Base-by-base conservation (phyloP, 75 land plant species). In the Pinus tabuliformis region DNA sequence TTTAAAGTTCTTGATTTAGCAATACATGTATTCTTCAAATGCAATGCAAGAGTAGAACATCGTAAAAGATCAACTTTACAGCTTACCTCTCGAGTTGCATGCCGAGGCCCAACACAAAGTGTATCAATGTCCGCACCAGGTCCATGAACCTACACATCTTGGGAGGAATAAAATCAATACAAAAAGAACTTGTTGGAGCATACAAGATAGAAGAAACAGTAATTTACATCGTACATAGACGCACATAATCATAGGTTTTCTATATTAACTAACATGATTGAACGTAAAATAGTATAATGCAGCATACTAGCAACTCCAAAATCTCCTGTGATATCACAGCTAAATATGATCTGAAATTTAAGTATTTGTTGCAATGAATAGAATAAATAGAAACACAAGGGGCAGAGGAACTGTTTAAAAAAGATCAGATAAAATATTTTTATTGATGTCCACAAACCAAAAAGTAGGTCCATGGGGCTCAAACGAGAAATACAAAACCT, bases 71-170 rank as follows among this genome's bases (percentile, higher is more conserved):
- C 49, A 68, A 68, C 71, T 18, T 68, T 42, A 45, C n/a, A 21
- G 71, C 84, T 62, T 75, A 94, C 98, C 81, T 96, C 97, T 80
- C 99, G 80, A 28, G 90, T 87, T 39, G 94, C 99, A 86, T 96
- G 91, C 16, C 88, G 84, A 63, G 99, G 99, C 22, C 99, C 99
- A 72, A 96, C 97, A 77, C 97, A 96, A 56, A 96, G 88, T 36
- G 99, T 93, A 70, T 96, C 97, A 63, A 96, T 93, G 83, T 96
- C 99, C 14, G 99, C 92, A 22, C 99, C 97, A 61, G 99, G 99
- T 6, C 99, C 99, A 85, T 96, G 99, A 30, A 95, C 98, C 98
- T 95, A 57, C 49, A 37, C 58, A 78, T 64, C 16, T 30, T 17
- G 17, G 36, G 39, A 64, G 18, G 42, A 33, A 20, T 64, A 13